Evolutionary conservation across 2,329 filamentous ascomycete species (phyloP).

Genomic region (Neocucurbitaria cava): DNA sequence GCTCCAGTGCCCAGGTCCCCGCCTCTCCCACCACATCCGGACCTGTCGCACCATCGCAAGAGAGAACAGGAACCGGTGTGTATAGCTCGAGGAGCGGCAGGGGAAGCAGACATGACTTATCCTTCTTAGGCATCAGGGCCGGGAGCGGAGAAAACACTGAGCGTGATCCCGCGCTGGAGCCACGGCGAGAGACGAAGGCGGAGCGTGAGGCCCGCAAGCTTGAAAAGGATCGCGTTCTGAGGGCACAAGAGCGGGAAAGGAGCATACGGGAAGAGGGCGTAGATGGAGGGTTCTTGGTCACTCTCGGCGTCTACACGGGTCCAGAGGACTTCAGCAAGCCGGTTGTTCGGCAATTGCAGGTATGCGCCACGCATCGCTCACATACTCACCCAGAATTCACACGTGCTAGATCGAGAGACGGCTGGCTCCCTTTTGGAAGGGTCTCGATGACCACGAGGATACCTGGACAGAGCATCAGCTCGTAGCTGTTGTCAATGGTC

Average conservation of each 20-base stretch:
- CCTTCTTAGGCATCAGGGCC: constrained; percentile 65
- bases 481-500: constrained; percentile 84
- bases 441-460: constrained; percentile 84
- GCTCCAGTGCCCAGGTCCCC: constrained; percentile 40
- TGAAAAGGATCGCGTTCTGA: constrained; percentile 78
- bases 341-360: constrained; percentile 88
- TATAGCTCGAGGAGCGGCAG: constrained; percentile 59
- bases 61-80: constrained; percentile 41
- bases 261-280: constrained; percentile 92
- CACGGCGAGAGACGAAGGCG: constrained; percentile 84
- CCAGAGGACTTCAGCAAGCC: constrained; percentile 92
- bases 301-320: constrained; percentile 90
- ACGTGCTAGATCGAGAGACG: constrained; percentile 82
- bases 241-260: constrained; percentile 84
- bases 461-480: constrained; percentile 95
- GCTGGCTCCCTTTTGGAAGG: constrained; percentile 94
- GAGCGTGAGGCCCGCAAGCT: constrained; percentile 86
- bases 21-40: constrained; percentile 39
- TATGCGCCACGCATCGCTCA: constrained; percentile 53
- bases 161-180: constrained; percentile 60
- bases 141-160: constrained; percentile 56
- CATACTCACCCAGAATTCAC: constrained; percentile 18
- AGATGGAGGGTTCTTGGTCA: constrained; percentile 93
- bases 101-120: constrained; percentile 65
- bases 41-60: constrained; percentile 32